phyloP scores from a whole-genome alignment of 768 basidiomycete genomes.

The Hericium rajendrae region DNA sequence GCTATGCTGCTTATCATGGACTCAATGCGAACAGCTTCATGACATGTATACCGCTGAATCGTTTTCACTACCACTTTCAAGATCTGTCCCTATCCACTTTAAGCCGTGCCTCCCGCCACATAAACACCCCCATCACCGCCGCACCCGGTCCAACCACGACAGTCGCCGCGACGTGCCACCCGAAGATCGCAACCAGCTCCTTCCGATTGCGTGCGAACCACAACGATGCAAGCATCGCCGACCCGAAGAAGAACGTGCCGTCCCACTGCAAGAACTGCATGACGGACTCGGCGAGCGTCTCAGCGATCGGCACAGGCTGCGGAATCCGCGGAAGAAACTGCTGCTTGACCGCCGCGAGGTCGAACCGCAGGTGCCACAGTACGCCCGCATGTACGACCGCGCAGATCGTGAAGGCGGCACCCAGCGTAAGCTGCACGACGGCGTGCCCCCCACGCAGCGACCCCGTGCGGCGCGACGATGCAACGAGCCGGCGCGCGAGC shows the following conservation, averaged over 20 bases:
- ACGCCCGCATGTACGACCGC: slow-evolving; percentile 6
- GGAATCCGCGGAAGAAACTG: slow-evolving; percentile 6
- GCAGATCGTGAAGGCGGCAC: slow-evolving; percentile 6
- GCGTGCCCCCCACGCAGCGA: slow-evolving; percentile 4
- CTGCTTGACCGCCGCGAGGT: slow-evolving; percentile 2
- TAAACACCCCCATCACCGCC: slow-evolving; percentile 8
- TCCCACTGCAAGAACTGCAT: slow-evolving; percentile 10
- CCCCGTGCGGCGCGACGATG: neutral
- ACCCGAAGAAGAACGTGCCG: slow-evolving; percentile 4
- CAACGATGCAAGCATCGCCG: slow-evolving; percentile 5
- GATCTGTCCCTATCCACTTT: neutral
- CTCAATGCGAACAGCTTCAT: too few species aligned
- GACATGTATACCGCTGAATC: too few species aligned
- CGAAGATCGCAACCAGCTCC: neutral
- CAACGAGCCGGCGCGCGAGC: slow-evolving; percentile 6
- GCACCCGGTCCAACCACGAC: slow-evolving; percentile 8
- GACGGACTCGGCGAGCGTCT: neutral
- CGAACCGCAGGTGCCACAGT: neutral
- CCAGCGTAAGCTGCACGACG: slow-evolving; percentile 7
- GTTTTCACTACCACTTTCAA: too few species aligned
- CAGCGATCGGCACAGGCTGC: neutral
- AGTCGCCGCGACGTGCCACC: slow-evolving; percentile 6
- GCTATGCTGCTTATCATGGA: too few species aligned
- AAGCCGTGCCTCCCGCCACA: slow-evolving; percentile 10
- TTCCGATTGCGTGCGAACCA: slow-evolving; percentile 6